phyloP scores from a whole-genome alignment of 2,329 filamentous ascomycete genomes.

The Fusarium agapanthi region DNA sequence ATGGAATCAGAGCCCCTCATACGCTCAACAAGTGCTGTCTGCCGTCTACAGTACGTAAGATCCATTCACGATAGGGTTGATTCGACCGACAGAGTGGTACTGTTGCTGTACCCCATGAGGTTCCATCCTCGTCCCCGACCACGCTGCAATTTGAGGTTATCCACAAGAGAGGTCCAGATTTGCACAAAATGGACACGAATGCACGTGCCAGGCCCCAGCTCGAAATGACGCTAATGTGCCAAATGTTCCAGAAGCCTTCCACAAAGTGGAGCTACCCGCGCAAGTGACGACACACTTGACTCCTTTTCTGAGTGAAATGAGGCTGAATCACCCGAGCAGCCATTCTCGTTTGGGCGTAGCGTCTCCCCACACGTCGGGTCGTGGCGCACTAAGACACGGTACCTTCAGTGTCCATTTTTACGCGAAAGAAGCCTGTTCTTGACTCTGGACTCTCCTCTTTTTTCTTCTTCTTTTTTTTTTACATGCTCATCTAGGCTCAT shows the following conservation, averaged over 20 bases:
- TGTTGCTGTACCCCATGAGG: conserved; percentile 4
- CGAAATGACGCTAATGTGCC: conserved; percentile 21
- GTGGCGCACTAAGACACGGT: conserved; percentile 19
- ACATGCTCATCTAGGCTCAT: neutral
- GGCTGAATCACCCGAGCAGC: conserved; percentile 34
- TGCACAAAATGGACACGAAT: conserved; percentile 41
- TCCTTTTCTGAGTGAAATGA: conserved; percentile 29
- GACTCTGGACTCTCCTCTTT: neutral
- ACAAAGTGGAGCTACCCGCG: conserved; percentile 22
- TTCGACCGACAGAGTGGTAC: conserved; percentile 24
- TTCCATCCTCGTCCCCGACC: conserved; percentile 39
- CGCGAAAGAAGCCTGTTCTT: conserved; percentile 1
- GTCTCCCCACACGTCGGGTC: conserved; percentile 23
- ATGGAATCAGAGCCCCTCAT: conserved; percentile 36
- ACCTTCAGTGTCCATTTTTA: conserved; percentile 28
- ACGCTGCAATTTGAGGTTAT: conserved; percentile 34
- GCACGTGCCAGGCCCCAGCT: conserved; percentile 33
- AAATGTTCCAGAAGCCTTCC: conserved; percentile 42
- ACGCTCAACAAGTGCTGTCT: conserved; percentile 15
- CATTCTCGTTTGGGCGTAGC: conserved; percentile 29
- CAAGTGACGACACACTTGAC: conserved; percentile 33
- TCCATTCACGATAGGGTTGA: neutral
- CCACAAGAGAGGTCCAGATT: conserved; percentile 5
- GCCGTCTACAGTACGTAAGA: conserved; percentile 23
- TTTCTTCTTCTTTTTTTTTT: neutral